Base-by-base conservation (phyloP, 192 early-diverging fungal species). In the Coemansia aciculifera region DNA sequence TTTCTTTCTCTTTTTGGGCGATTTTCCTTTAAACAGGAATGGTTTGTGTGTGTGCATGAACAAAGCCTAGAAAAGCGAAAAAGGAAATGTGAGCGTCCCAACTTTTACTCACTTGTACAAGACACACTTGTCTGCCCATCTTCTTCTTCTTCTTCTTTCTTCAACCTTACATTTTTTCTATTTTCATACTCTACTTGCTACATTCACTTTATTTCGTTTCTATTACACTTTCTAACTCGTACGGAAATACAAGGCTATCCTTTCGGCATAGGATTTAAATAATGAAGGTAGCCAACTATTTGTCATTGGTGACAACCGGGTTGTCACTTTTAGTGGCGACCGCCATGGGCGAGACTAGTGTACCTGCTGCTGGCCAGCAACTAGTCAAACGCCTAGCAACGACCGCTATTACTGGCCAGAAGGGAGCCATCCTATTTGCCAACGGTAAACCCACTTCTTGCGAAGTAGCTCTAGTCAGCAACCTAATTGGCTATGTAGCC, bases 381-480 rank as follows among this genome's bases (percentile, higher is more conserved):
- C 36, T 63, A 32, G 59, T 67, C 37, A 81, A 75, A 54, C 73
- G 73, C 2, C 67, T 81, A 12, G 73, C 62, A 4, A 69, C 63
- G 1, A 44, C 66, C 37, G 63, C 63, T 12, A 67, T 69, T 1
- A 34, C 46, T 1, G 63, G 38, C 6, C 64, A 73, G 67, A 72
- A 62, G 9, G 78, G 78, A 19, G 73, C 63, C 0, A 32, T 81
- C 9, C 63, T 81, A 29, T 48, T 69, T n/a, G 72, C 72, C 52
- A 72, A 72, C 21, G 73, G 66, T 36, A 46, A 34, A 15, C 48
- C 74, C 9, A 81, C 78, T 1, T 73, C 73, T 3, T 81, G 78
- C 8, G 73, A 81, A 61, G 57, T 81, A 17, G 78, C 78, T 0
- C 60, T 81, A 46, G 62, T 69, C n/a, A 81, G 78, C 70, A 69